Percentiles rank a stretch among this genome's conserved stretches.
These are phyloP conservation scores for Carex scoparia DNA, from an alignment of 176 grass and related monocot genomes.

Conservation along the genomic window DNA sequence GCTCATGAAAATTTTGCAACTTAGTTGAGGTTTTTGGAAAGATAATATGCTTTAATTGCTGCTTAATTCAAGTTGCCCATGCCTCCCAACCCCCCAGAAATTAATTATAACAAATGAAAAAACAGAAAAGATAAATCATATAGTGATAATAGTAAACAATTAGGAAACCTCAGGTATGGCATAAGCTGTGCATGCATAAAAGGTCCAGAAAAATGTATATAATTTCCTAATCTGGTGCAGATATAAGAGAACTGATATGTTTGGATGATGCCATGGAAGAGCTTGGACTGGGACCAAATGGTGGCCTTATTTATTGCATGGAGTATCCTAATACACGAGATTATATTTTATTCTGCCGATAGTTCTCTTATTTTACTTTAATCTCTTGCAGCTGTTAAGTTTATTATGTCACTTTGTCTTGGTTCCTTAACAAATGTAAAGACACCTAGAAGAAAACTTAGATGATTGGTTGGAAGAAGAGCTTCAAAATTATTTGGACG, in stretches of 20 bases:
- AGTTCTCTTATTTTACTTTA: background rate
- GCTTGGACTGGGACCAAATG: slow-evolving; percentile 79
- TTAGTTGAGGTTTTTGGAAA: background rate
- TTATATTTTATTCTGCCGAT: background rate
- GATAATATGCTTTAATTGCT: background rate
- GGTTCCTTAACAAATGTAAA: slow-evolving; percentile 55
- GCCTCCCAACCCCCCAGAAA: background rate
- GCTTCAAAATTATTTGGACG: slow-evolving; percentile 81
- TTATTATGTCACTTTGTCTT: slow-evolving; percentile 20
- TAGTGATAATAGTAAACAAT: too few relatives aligned
- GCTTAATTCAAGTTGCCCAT: background rate
- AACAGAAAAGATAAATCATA: too few relatives aligned
- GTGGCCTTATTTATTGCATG: slow-evolving; percentile 90
- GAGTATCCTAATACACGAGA: slow-evolving; percentile 70
- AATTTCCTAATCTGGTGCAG: slow-evolving; percentile 25
- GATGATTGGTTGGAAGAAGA: slow-evolving; percentile 96
- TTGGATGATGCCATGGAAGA: slow-evolving; percentile 99
- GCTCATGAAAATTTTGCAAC: background rate
- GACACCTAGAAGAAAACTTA: slow-evolving; percentile 84
- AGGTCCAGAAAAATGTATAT: background rate
- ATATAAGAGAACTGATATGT: slow-evolving; percentile 88
- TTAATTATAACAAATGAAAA: background rate
- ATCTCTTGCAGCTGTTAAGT: background rate
- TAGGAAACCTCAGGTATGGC: too few relatives aligned
- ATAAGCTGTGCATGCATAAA: background rate